Conservation (phyloP, 108 stramenopile species). For the Discostella stelligeroides region DNA sequence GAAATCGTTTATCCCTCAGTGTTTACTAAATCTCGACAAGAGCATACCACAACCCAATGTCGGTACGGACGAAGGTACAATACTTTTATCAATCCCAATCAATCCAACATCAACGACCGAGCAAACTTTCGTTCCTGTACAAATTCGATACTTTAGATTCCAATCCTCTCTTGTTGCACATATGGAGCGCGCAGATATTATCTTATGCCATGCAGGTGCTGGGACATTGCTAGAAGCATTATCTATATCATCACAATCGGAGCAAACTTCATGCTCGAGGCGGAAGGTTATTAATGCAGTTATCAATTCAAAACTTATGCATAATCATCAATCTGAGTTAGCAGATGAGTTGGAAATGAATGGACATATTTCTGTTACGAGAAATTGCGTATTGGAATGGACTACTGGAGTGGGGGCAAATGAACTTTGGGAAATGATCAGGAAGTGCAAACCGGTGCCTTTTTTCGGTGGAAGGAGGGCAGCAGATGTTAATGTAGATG, state of each 20-base stretch:
- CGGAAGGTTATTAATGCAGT: slow-evolving; percentile 73
- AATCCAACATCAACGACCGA: neutral
- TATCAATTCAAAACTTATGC: slow-evolving; percentile 89
- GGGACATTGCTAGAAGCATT: slow-evolving; percentile 91
- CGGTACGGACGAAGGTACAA: slow-evolving; percentile 12
- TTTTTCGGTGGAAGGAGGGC: slow-evolving; percentile 25
- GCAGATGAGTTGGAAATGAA: slow-evolving; percentile 81
- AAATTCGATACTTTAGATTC: slow-evolving; percentile 71
- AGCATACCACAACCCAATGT: neutral
- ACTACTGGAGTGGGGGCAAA: slow-evolving; percentile 22
- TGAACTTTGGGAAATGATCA: slow-evolving; percentile 31
- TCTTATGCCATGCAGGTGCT: slow-evolving; percentile 93
- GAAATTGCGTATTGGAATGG: slow-evolving; percentile 27
- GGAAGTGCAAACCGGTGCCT: slow-evolving; percentile 18
- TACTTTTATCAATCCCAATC: slow-evolving; percentile 25
- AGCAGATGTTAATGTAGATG: neutral
- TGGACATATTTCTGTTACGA: slow-evolving; percentile 56
- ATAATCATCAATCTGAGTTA: slow-evolving; percentile 95
- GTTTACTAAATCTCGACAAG: slow-evolving; percentile 1
- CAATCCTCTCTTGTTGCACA: slow-evolving; percentile 70
- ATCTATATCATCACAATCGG: neutral
- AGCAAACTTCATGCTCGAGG: slow-evolving; percentile 19
- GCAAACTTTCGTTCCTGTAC: slow-evolving; percentile 4
- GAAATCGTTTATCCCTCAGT: slow-evolving; percentile 6
- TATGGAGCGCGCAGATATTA: slow-evolving; percentile 83